Percentiles rank a stretch among this genome's conserved stretches.
phyloP scores from a whole-genome alignment of 2,329 filamentous ascomycete species.

The Colletotrichum liaoningense region DNA sequence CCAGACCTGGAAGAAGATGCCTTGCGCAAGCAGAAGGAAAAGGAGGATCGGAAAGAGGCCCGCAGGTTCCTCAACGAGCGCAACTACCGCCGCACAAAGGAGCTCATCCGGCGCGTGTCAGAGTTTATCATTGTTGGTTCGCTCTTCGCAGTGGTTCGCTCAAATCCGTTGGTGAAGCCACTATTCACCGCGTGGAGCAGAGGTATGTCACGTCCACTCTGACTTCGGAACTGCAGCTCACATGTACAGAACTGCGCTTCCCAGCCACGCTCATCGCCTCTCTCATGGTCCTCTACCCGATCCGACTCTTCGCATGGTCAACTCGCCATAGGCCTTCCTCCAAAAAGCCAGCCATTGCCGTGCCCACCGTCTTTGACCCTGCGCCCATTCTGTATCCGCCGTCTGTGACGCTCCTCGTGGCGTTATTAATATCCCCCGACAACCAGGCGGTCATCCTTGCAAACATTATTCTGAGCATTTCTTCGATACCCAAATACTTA shows the following conservation, averaged over 20 bases:
- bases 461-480: conserved; percentile 84
- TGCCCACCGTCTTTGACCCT: conserved; percentile 88
- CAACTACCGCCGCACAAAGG: conserved; percentile 56
- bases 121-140: conserved; percentile 64
- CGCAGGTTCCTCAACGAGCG: conserved; percentile 39
- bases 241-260: conserved; percentile 56
- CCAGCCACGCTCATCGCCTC: conserved; percentile 48
- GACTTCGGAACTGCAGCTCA: conserved; percentile 28
- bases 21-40: conserved; percentile 21
- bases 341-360: conserved; percentile 54
- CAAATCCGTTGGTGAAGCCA: conserved; percentile 58
- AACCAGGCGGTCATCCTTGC: conserved; percentile 74
- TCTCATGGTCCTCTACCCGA: conserved; percentile 67
- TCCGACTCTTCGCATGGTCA: conserved; percentile 66
- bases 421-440: conserved; percentile 76
- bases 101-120: conserved; percentile 62
- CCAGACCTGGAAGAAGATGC: conserved; percentile 55
- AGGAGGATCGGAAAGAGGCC: conserved; percentile 10
- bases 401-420: conserved; percentile 79
- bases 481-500: conserved; percentile 78
- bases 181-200: conserved; percentile 58
- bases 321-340: conserved; percentile 52
- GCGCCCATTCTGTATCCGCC: conserved; percentile 91
- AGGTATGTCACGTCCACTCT: conserved; percentile 52
- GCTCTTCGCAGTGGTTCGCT: conserved; percentile 60